Base-by-base conservation (phyloP, 352 stramenopile species). In the Elongisporangium undulatum region DNA sequence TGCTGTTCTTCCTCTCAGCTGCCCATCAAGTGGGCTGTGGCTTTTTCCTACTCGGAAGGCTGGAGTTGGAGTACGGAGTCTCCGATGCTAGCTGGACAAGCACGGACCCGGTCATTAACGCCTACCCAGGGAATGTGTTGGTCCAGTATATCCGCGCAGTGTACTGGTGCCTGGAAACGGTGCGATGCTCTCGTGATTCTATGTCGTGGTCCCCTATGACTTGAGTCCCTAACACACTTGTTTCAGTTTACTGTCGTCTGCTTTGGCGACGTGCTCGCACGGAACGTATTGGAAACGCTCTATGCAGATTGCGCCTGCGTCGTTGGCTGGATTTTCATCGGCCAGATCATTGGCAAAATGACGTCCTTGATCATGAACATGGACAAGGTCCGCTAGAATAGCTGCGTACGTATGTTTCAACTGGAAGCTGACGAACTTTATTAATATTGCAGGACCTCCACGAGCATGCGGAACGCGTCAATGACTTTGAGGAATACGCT, bases 91-190 rank as follows among this genome's bases (percentile, higher is more conserved):
- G 61, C 24, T 72, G 65, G 65, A 60, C 66, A 16, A 69, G 51
- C 15, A 49, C 19, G n/a, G 65, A 69, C 34, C 19, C 22, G 0
- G 56, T 72, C 12, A 38, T 72, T 15, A 60, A 39, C 13, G 56
- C 51, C 3, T 66, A 72, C 20, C 56, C 61, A 1, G 45, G 62
- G 9, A 39, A 61, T 4, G 16, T 66, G 4, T 23, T 22, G 1
- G 59, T 72, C 0, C 65, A 72, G 12, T 72, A 72, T 29, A 15
- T 69, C 15, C 61, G 65, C 2, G 51, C 61, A 0, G 12, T 72
- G 9, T 72, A 72, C 61, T 72, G 65, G 65, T 69, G 65, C 12
- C 55, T 72, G 26, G 55, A 49, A 26, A 71, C 64, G 29, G 64
- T 68, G 58, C 17, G 55, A 51, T 63, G 3, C 1, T 19, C 13